Conservation (phyloP, 2,329 filamentous ascomycete species). For the Lizonia empirigonia region DNA sequence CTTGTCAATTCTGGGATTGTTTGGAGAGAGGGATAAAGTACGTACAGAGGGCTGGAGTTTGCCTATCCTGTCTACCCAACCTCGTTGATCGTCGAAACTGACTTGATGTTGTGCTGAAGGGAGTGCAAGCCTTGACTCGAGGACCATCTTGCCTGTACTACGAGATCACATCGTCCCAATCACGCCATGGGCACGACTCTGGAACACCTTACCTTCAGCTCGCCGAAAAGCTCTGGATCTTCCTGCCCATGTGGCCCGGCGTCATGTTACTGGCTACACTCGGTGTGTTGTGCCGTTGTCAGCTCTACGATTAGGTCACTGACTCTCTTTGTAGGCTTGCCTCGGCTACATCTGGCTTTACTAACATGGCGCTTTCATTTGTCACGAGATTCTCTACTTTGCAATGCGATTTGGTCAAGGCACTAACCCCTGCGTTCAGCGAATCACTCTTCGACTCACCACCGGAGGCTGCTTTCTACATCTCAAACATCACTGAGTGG, state of each 20-base stretch:
- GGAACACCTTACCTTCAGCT: background rate
- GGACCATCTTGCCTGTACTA: background rate
- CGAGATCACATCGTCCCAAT: background rate
- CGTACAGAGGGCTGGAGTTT: conserved; percentile 39
- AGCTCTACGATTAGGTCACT: background rate
- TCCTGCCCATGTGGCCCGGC: too few species aligned
- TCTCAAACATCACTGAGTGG: conserved; percentile 51
- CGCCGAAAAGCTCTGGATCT: background rate
- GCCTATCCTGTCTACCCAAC: conserved; percentile 31
- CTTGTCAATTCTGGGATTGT: background rate
- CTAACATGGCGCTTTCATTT: conserved; percentile 49
- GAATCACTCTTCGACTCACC: conserved; percentile 48
- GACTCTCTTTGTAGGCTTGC: background rate
- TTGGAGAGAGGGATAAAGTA: conserved; percentile 28
- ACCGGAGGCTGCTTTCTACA: conserved; percentile 42
- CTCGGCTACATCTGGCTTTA: conserved; percentile 15
- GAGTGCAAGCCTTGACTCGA: conserved; percentile 12
- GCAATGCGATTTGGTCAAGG: conserved; percentile 28
- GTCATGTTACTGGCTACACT: background rate
- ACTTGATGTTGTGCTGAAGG: conserved; percentile 39
- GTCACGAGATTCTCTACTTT: conserved; percentile 21
- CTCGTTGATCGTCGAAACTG: conserved; percentile 39
- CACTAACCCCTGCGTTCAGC: conserved; percentile 48
- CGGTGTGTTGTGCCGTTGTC: background rate
- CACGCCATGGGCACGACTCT: background rate